Evolutionary conservation across 2,329 filamentous ascomycete species (phyloP), one percentile per base, ranked within the genome.

Genomic region (Westerdykella ornata): DNA sequence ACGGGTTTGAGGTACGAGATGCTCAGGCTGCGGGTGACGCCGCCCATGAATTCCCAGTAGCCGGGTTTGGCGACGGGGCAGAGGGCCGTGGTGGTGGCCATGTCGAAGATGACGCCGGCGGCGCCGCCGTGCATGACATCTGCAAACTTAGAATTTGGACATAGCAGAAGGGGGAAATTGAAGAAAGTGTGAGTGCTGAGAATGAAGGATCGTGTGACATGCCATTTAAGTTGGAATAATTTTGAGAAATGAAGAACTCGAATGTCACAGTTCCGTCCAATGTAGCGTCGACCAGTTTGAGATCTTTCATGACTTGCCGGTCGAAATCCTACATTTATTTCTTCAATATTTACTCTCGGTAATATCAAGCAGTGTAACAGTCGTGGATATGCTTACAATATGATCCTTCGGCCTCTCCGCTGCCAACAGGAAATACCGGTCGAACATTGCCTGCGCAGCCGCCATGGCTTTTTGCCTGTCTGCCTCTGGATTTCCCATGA

Each of bases 11-110:
- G 57, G 46, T 75, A 77, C 20, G 68, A 73, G n/a, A 76, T 68
- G 45, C 72, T 73, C 22, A 76, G 57, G 1, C 67, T 66, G 5
- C 74, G 62, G 3, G 72, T 73, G 0, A 76, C 72, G 4, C 73
- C 73, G 1, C 71, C 73, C 39, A 75, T 60, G 47, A 75, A 75
- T 62, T 74, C 68, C 72, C 72, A 77, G 51, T 67, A 75, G 2
- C 69, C 72, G 0, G 71, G 69, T 28, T 60, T 64, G 4, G 72
- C 65, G 11, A 76, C 38, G 1, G 73, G 72, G 31, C 71, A 73
- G 14, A 77, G 57, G 1, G 73, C 72, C 11, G 66, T 66, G 0
- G 71, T 75, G 4, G 72, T 76, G 1, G 58, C 53, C 65, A 68
- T 68, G 46, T 68, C 60, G 49, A 68, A 68, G 11, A 68, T 64